Evolutionary conservation across 257 asterid genomes (phyloP).

Genomic region (Catharanthus roseus): DNA sequence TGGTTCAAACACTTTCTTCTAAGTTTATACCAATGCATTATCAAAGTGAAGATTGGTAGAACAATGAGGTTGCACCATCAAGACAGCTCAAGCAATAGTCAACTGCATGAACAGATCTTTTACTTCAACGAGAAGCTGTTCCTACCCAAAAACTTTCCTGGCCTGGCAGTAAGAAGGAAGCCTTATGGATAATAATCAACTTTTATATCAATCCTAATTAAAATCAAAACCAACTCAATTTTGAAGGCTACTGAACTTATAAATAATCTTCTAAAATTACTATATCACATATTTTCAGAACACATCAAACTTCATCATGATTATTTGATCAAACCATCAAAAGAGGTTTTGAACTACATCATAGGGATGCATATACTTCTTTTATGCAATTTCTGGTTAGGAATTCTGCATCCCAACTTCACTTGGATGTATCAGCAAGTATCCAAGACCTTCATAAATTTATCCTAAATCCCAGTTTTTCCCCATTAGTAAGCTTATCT

Average conservation of each 20-base stretch:
- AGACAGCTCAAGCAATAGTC: too few species aligned
- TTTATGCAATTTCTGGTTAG: not conserved
- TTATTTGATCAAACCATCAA: not conserved
- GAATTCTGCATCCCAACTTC: not conserved
- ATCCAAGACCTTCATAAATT: not conserved
- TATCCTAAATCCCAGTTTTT: not conserved
- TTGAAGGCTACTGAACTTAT: not conserved
- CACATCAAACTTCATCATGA: not conserved
- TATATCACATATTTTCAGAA: not conserved
- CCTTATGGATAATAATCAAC: too few species aligned
- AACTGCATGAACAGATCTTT: too few species aligned
- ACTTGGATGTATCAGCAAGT: not conserved
- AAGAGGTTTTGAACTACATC: not conserved
- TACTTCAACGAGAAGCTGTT: too few species aligned
- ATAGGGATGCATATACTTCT: not conserved
- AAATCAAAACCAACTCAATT: not conserved
- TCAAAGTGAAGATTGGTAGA: too few species aligned
- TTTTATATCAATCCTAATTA: not conserved
- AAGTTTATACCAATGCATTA: too few species aligned
- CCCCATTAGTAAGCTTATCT: too few species aligned
- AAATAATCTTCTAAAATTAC: not conserved
- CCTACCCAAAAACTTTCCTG: not conserved
- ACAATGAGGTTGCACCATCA: too few species aligned
- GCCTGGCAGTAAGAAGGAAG: too few species aligned
- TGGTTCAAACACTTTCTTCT: not conserved